Base-by-base conservation (phyloP, 2,329 filamentous ascomycete species). In the Trichophyton mentagrophytes region DNA sequence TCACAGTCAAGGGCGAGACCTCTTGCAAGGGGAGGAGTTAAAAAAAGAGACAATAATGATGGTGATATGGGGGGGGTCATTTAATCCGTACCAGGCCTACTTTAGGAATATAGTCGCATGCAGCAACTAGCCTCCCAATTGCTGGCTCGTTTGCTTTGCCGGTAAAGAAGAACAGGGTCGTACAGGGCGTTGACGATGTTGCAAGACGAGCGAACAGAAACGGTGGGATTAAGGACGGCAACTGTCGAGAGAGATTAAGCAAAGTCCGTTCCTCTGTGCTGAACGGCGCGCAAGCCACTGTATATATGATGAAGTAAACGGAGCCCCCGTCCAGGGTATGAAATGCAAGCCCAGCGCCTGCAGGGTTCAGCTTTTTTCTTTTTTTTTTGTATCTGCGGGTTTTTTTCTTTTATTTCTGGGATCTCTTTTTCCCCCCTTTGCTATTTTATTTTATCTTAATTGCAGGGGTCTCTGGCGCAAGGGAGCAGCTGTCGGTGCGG, bases 341-440 rank as follows among this genome's bases (percentile, higher is more conserved):
- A 33, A 51, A 53, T 53, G 27, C 27, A 53, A 44, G 22, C 22
- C 27, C 13, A 25, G 49, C 22, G 33, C 49, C n/a, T 53, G 49
- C 49, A 53, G 49, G 49, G 49, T 53, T 53, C 49, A 53, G 49
- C 49, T 53, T 4, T 53, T 53, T 33, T 53, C 33, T n/a, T 53
- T 30, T 30, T 17, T 53, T 4, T 33, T 49, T 49, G 33, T 38
- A 38, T 38, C 33, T 38, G 33, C 33, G 47, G 47, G 9, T 51
- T 51, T 22, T 30, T 22, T 25, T 53, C 1, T 53, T 53, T 53
- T 53, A 30, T 15, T 53, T 30, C 33, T 36, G 3, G 11, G 33
- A 49, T 49, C 22, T 51, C 27, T 51, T 51, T 49, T 27, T 51
- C 1, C 3, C 49, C 20, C 17, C 17, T 49, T 22, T 49, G 17